Percentiles rank a stretch among this genome's conserved stretches.
phyloP scores from a whole-genome alignment of 2,329 filamentous ascomycete genomes.

The Taxawa tesnikishii region DNA sequence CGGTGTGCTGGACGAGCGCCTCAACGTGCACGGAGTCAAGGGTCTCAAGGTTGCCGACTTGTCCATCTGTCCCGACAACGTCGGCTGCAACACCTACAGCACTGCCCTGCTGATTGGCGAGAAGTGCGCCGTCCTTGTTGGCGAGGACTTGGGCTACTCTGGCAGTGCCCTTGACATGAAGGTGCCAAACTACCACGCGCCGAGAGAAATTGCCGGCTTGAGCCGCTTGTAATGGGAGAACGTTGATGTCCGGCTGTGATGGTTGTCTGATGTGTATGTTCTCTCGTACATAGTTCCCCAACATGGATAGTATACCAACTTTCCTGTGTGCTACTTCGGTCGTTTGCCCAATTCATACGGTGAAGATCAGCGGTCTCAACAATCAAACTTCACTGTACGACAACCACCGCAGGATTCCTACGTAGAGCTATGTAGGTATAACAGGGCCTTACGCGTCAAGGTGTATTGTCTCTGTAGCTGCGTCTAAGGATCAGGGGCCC shows the following conservation, averaged over 20 bases:
- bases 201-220: conserved; percentile 29
- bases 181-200: conserved; percentile 40
- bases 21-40: conserved; percentile 68
- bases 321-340: no score
- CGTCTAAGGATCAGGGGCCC: no score
- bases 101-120: conserved; percentile 66
- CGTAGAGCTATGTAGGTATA: no score
- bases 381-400: no score
- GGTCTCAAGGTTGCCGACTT: conserved; percentile 67
- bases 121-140: conserved; percentile 58
- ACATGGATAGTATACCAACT: no score
- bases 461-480: no score
- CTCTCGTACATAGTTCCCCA: no score
- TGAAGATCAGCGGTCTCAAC: no score
- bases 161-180: conserved; percentile 67
- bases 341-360: no score
- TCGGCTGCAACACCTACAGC: conserved; percentile 50
- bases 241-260: neutral
- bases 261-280: neutral
- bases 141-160: conserved; percentile 63
- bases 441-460: no score
- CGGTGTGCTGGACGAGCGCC: conserved; percentile 62
- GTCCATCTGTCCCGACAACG: conserved; percentile 67
- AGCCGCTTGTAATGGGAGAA: conserved; percentile 23
- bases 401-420: no score